Conservation (phyloP, 2,329 filamentous ascomycete species). For the Apiospora phragmitis region DNA sequence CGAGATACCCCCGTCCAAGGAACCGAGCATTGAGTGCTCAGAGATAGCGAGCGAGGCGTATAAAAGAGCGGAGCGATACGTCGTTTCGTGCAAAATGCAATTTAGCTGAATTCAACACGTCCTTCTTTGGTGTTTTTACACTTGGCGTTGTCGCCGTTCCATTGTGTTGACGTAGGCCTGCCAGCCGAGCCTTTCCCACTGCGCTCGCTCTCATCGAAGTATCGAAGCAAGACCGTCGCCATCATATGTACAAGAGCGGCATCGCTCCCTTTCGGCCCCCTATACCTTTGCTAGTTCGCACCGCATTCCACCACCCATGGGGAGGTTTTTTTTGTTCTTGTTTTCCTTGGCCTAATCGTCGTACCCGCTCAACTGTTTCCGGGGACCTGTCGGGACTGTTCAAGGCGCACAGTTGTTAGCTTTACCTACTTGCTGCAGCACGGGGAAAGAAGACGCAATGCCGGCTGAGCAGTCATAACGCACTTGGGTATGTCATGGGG, state of each 20-base stretch:
- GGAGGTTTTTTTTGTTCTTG: too few relatives aligned
- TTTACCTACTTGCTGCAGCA: conserved; percentile 19
- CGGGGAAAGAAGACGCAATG: background rate
- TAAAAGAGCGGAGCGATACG: background rate
- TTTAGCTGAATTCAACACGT: background rate
- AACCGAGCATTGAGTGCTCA: background rate
- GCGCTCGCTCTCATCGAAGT: background rate
- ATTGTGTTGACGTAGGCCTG: background rate
- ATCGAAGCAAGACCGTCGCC: background rate
- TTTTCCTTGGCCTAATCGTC: conserved; percentile 49
- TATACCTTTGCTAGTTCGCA: background rate
- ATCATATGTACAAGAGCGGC: background rate
- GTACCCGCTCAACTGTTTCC: conserved; percentile 61
- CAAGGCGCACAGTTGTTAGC: conserved; percentile 8
- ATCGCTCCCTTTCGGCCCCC: background rate
- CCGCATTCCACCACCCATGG: background rate
- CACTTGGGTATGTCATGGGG: conserved; percentile 91
- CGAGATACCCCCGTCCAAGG: background rate
- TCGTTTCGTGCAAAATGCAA: background rate
- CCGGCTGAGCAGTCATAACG: conserved; percentile 38
- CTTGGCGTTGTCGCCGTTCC: background rate
- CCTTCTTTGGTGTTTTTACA: background rate
- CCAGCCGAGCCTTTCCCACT: background rate
- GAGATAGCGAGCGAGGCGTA: background rate
- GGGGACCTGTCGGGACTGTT: conserved; percentile 57